These are phyloP conservation scores for Galerina marginata DNA, from an alignment of 768 basidiomycete species.

Conservation along the genomic window DNA sequence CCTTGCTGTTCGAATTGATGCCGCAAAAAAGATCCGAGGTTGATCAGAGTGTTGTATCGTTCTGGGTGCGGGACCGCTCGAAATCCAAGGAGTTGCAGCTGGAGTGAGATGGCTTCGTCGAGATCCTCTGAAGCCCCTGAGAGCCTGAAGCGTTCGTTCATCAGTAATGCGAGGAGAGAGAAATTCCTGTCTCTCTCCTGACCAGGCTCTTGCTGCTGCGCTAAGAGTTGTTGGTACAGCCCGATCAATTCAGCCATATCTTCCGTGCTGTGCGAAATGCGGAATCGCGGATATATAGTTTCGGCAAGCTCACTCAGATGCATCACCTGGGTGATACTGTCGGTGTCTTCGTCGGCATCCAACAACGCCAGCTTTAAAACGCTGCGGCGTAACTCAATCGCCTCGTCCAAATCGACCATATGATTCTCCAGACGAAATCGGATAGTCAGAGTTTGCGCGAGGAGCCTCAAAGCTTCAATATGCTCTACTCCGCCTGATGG, in stretches of 20 bases:
- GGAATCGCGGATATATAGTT: neutral
- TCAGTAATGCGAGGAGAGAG: neutral
- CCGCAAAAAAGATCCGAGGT: neutral
- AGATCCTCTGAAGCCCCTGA: neutral
- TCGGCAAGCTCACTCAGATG: neutral
- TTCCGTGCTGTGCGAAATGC: neutral
- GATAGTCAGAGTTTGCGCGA: neutral
- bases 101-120: neutral
- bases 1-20: neutral
- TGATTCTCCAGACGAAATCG: neutral
- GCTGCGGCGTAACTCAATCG: neutral
- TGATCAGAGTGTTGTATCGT: neutral
- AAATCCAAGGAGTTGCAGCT: neutral
- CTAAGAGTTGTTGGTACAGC: neutral
- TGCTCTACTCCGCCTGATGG: neutral
- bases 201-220: no score
- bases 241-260: slow-evolving; percentile 1
- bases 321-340: neutral
- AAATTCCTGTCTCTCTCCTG: neutral
- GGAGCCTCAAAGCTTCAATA: neutral
- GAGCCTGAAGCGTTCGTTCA: slow-evolving; percentile 1
- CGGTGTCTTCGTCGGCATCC: neutral
- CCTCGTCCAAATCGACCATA: neutral
- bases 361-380: neutral
- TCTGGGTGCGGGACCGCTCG: neutral